Evolutionary conservation across 192 early-diverging fungal species (phyloP), one percentile per base, ranked within the genome.

Genomic region (Podila clonocystis): DNA sequence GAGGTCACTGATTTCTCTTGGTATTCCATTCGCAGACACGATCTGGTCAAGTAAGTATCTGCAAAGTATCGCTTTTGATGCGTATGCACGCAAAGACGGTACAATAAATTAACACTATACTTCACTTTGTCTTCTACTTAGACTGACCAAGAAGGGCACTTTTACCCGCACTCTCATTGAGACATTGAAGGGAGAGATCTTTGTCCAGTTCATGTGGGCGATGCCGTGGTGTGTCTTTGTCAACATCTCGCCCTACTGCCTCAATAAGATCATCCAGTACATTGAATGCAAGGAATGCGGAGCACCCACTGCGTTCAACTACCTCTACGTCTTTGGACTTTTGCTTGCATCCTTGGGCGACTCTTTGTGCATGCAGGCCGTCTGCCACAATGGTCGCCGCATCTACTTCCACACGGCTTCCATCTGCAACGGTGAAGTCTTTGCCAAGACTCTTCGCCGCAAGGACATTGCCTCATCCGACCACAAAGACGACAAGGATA

Each of bases 361-460:
- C 17, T 87, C 88, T n/a, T 41, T 87, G 13, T 30, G 76, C 22
- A 48, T 82, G 2, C 87, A 89, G 72, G 85, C 90, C 72, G 70
- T 85, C 2, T 72, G 93, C 19, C 90, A 88, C 69, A 90, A 86
- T 59, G 93, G 93, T 24, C 85, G 93, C 17, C 84, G 86, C 11
- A 68, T 93, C 3, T 83, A 86, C 62, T 77, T 93, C 41, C 90
- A 89, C 62, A 75, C 83, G 2, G 61, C 86, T 28, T 55, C 89
- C 22, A 85, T 89, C 49, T 65, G 61, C 33, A 79, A 72, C 59
- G 74, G 68, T 66, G 85, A 50, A 30, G 85, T 68, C 13, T 91
- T 67, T 82, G 76, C 38, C 15, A 73, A 79, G 66, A 19, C 68
- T 59, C 77, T 52, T 80, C 84, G 79, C 60, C 88, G 26, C 65